Base-by-base conservation (phyloP, 139 green algal species). In the Yamagishiella unicocca region DNA sequence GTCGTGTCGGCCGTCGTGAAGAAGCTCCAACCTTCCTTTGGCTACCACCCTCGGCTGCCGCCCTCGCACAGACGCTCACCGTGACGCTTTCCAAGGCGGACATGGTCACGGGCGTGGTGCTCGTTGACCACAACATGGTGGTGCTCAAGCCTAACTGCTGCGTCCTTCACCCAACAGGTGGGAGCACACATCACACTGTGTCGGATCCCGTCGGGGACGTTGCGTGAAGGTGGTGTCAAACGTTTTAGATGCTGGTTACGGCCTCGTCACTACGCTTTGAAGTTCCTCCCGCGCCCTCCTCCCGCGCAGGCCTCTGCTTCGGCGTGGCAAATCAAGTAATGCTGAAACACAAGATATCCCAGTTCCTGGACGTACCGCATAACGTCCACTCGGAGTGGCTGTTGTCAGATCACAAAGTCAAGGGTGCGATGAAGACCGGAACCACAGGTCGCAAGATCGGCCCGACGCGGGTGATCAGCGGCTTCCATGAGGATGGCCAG, bases 381-480 rank as follows among this genome's bases (percentile, higher is more conserved):
- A 87, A 87, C 37, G 82, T 80, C 46, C 82, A 87, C 82, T 45
- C 35, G 25, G 82, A 87, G 67, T 87, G 82, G 82, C 82, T 87
- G 66, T 67, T 87, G 68, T 81, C 67, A 5, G 82, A 88, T 55
- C 83, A 83, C 83, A 88, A 88, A 40, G 85, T 89, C 85, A 89
- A 89, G 85, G 85, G 85, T 27, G 85, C 85, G 45, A 89, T 89
- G 85, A 89, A 89, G 75, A 85, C 74, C 19, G 85, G 85, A 45
- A 89, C 85, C 46, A 85, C 76, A 2, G 85, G 85, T 46, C 61
- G 75, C 43, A 89, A 89, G 66, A 78, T 89, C 21, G 85, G 85
- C 10, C 85, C 85, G 46, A 72, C 72, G 10, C 67, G 54, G 12
- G 75, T 25, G 37, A 80, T 89, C 29, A 50, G 2, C 10, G 75